Percentiles rank a stretch among this genome's conserved stretches.
Evolutionary conservation across 345 rosid genomes (phyloP).

Genomic region (Bruguiera sexangula): DNA sequence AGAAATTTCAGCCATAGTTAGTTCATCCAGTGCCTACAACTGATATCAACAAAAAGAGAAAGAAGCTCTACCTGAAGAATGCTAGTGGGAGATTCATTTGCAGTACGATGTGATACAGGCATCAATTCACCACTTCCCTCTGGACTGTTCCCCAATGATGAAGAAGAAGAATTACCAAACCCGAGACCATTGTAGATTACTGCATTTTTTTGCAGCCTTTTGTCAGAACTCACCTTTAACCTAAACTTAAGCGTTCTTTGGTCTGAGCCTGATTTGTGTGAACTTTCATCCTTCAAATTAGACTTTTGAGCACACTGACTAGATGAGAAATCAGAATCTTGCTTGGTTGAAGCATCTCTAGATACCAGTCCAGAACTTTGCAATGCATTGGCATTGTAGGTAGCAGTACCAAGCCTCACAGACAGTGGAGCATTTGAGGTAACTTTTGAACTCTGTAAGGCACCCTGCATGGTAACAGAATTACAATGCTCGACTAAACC

Average conservation of each 20-base stretch:
- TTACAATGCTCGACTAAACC: constrained; percentile 24
- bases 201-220: constrained; percentile 35
- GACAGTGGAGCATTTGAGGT: constrained; percentile 25
- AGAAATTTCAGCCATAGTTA: background rate
- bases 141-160: constrained; percentile 42
- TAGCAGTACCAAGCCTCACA: constrained; percentile 21
- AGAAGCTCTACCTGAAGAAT: constrained; percentile 61
- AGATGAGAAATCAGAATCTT: constrained; percentile 25
- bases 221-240: constrained; percentile 56
- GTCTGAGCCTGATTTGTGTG: constrained; percentile 28
- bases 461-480: constrained; percentile 40
- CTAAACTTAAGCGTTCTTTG: constrained; percentile 50
- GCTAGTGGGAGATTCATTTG: constrained; percentile 45
- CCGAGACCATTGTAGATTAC: constrained; percentile 56
- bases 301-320: constrained; percentile 26
- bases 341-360: constrained; percentile 32
- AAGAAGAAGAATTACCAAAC: constrained; percentile 55
- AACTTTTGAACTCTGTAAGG: constrained; percentile 40
- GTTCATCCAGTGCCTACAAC: background rate
- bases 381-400: constrained; percentile 11
- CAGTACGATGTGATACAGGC: constrained; percentile 20
- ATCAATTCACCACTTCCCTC: constrained; percentile 40
- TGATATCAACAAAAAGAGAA: constrained; percentile 15
- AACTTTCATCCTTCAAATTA: constrained; percentile 31
- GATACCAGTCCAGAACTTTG: constrained; percentile 19